Conservation (phyloP, 1,284 basidiomycete species). For the Grifola frondosa region DNA sequence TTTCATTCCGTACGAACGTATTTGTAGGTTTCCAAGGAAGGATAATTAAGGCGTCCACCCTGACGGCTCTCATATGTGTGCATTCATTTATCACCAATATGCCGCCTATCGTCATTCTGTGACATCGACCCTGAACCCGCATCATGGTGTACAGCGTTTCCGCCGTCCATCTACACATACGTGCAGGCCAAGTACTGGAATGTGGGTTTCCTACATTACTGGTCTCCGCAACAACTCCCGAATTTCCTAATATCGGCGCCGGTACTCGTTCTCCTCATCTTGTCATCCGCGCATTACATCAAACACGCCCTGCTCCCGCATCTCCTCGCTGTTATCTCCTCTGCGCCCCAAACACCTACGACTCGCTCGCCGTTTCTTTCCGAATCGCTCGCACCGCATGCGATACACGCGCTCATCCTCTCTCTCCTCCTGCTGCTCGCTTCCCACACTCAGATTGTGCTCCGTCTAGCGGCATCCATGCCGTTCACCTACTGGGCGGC, state of each 20-base stretch:
- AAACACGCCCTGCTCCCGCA: conserved; percentile 17
- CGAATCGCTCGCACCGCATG: conserved; percentile 56
- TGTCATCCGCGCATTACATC: conserved; percentile 42
- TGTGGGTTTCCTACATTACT: conserved; percentile 84
- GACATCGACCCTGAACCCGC: conserved; percentile 1
- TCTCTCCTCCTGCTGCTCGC: conserved; percentile 69
- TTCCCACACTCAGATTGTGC: conserved; percentile 89
- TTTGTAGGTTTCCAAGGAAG: conserved; percentile 35
- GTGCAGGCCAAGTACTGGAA: conserved; percentile 90
- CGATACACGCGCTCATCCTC: conserved; percentile 65
- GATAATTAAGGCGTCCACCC: conserved; percentile 34
- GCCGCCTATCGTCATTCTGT: conserved; percentile 47
- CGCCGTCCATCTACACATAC: conserved; percentile 81
- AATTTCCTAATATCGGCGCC: conserved; percentile 86
- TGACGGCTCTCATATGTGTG: conserved; percentile 47
- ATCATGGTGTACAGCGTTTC: conserved; percentile 62
- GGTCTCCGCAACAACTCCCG: conserved; percentile 80
- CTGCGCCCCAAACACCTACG: conserved; percentile 1
- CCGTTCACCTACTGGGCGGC: conserved; percentile 87
- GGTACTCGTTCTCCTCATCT: conserved; percentile 55
- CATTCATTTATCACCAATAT: conserved; percentile 72
- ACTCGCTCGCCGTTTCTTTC: conserved; percentile 30
- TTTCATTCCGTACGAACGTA: conserved; percentile 3
- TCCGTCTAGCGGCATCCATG: conserved; percentile 78
- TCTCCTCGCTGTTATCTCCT: conserved; percentile 19